These are phyloP conservation scores for Wickerhamomyces sp. DNA, from an alignment of 1,139 yeast genomes.

Conservation along the genomic window DNA sequence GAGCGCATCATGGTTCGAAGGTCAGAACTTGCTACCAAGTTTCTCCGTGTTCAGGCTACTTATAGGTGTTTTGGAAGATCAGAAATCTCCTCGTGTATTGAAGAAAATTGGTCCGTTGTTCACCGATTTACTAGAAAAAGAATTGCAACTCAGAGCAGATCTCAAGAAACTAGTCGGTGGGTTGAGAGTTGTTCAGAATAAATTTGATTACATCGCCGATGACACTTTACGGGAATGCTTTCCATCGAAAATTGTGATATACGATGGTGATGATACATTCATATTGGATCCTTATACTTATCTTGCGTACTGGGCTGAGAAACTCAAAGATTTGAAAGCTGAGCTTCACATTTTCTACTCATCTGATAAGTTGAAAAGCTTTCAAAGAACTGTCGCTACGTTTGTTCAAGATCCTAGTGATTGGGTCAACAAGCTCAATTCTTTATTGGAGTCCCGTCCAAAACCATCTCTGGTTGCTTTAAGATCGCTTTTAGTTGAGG, in stretches of 20 bases:
- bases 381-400: conserved; percentile 31
- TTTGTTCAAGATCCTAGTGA: conserved; percentile 41
- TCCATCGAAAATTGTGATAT: conserved; percentile 47
- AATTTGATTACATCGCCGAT: conserved; percentile 46
- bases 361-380: conserved; percentile 45
- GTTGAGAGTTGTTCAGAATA: conserved; percentile 28
- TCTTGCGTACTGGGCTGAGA: conserved; percentile 23
- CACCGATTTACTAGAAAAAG: conserved; percentile 31
- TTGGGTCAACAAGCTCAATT: conserved; percentile 49
- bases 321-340: conserved; percentile 23
- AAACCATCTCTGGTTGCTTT: conserved; percentile 45
- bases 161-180: conserved; percentile 29
- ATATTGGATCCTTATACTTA: conserved; percentile 43
- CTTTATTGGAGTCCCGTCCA: conserved; percentile 34
- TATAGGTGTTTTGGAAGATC: conserved; percentile 39
- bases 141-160: conserved; percentile 35
- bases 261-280: conserved; percentile 31
- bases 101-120: conserved; percentile 31
- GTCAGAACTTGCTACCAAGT: conserved; percentile 44
- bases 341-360: conserved; percentile 44
- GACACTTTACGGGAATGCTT: conserved; percentile 42
- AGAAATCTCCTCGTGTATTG: conserved; percentile 30
- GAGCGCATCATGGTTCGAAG: conserved; percentile 48
- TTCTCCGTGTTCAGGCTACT: conserved; percentile 43
- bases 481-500: conserved; percentile 44